These are phyloP conservation scores for Paspalum vaginatum DNA, from an alignment of 176 grass and related monocot species.

Conservation along the genomic window DNA sequence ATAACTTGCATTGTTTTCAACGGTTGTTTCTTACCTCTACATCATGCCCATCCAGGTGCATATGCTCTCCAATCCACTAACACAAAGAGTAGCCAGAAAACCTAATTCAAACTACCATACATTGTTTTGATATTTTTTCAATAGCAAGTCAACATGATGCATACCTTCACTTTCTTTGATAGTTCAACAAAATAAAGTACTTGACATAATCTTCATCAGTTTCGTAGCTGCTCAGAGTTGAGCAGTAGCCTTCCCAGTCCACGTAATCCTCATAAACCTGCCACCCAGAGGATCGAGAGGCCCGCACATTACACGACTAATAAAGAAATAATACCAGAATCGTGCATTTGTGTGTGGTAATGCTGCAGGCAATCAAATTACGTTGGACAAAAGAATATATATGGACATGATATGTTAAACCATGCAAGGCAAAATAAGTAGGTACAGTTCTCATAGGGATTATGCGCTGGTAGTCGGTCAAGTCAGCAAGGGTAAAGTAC, in stretches of 20 bases:
- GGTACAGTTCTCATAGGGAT: background rate
- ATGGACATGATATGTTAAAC: background rate
- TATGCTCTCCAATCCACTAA: slow-evolving; percentile 14
- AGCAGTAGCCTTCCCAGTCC: background rate
- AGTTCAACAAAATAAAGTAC: slow-evolving; percentile 23
- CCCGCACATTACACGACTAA: background rate
- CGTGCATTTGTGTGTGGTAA: background rate
- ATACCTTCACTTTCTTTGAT: slow-evolving; percentile 34
- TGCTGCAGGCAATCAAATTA: background rate
- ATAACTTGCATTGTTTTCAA: slow-evolving; percentile 3
- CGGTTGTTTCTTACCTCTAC: background rate
- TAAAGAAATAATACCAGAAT: background rate
- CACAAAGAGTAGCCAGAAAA: background rate
- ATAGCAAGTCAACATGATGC: background rate
- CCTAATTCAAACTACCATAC: background rate
- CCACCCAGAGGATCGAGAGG: background rate
- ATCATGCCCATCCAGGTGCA: background rate
- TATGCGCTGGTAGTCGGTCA: slow-evolving; percentile 14
- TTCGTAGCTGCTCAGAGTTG: slow-evolving; percentile 14
- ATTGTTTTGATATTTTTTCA: background rate
- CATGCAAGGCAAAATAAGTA: background rate
- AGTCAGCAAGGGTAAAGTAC: background rate
- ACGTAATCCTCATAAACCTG: background rate
- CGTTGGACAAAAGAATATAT: background rate
- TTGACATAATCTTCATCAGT: slow-evolving; percentile 28